Evolutionary conservation across 2,329 filamentous ascomycete genomes (phyloP).

Genomic region (Aspergillus sp.): DNA sequence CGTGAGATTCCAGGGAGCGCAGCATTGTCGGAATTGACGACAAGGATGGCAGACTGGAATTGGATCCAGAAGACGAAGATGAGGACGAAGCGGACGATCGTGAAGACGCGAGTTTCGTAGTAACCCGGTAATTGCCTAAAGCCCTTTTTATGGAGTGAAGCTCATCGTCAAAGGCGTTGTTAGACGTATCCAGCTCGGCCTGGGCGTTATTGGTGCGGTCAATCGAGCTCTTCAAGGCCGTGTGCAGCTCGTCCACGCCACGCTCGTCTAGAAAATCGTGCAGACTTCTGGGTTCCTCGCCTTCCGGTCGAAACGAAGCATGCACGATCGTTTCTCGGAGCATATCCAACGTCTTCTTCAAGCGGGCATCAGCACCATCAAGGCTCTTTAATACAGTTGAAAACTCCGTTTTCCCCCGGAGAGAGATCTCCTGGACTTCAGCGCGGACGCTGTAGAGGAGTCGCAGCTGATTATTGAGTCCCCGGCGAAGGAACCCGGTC

Average conservation of each 20-base stretch:
- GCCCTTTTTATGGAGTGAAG: constrained; percentile 56
- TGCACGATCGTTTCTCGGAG: constrained; percentile 52
- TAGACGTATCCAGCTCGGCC: constrained; percentile 44
- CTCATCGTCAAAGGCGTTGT: constrained; percentile 63
- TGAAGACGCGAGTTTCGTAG: constrained; percentile 31
- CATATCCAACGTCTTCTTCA: constrained; percentile 46
- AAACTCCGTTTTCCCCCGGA: constrained; percentile 36
- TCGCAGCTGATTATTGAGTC: constrained; percentile 45
- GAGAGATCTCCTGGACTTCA: constrained; percentile 35
- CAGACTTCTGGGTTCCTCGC: constrained; percentile 45
- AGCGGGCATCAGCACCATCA: constrained; percentile 49
- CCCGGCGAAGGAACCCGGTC: constrained; percentile 56
- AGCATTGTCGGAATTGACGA: constrained; percentile 46
- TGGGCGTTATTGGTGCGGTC: constrained; percentile 54
- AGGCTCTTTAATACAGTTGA: constrained; percentile 44
- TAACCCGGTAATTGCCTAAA: constrained; percentile 36
- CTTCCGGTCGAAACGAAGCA: constrained; percentile 42
- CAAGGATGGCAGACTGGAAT: constrained; percentile 24
- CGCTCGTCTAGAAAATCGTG: constrained; percentile 59
- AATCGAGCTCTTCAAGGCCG: constrained; percentile 49
- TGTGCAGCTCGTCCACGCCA: constrained; percentile 49
- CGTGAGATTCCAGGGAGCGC: constrained; percentile 60
- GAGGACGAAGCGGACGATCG: constrained; percentile 25
- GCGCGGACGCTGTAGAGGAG: constrained; percentile 35
- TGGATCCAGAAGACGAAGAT: constrained; percentile 23